Evolutionary conservation across 2,329 filamentous ascomycete genomes (phyloP).

Genomic region (Fusarium sterilihyphosum): DNA sequence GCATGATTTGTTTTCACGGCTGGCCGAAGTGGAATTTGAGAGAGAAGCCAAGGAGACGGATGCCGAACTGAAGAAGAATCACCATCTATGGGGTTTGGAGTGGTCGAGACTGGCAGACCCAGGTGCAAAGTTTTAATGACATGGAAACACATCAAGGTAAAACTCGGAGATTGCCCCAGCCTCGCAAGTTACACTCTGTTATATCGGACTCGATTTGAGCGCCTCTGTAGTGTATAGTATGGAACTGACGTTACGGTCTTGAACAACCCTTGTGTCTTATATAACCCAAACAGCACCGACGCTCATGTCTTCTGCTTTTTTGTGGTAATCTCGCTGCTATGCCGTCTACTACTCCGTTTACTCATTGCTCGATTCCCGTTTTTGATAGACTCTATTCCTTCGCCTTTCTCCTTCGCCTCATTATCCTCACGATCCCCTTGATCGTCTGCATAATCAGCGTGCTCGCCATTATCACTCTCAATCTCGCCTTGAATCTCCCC

Average conservation of each 20-base stretch:
- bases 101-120: slow-evolving; percentile 47
- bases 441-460: slow-evolving; percentile 45
- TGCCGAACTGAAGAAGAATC: slow-evolving; percentile 28
- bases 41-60: slow-evolving; percentile 25
- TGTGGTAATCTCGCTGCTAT: slow-evolving; percentile 18
- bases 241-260: not conserved
- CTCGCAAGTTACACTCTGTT: not conserved
- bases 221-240: not conserved
- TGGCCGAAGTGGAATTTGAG: slow-evolving; percentile 46
- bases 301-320: slow-evolving; percentile 43
- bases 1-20: slow-evolving; percentile 40
- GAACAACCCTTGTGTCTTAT: not conserved
- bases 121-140: slow-evolving; percentile 33
- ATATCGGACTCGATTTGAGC: not conserved
- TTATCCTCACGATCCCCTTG: slow-evolving; percentile 39
- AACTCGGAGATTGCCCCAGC: not conserved
- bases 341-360: slow-evolving; percentile 40
- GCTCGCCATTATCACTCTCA: slow-evolving; percentile 47
- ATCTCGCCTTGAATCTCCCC: slow-evolving; percentile 54
- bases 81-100: slow-evolving; percentile 47
- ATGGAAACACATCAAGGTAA: not conserved
- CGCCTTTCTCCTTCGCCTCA: slow-evolving; percentile 18
- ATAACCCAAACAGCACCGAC: not conserved
- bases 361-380: not conserved
- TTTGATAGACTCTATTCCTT: slow-evolving; percentile 23